Conservation (phyloP, 1,284 basidiomycete genomes). For the Mycocalia duriaeana region DNA sequence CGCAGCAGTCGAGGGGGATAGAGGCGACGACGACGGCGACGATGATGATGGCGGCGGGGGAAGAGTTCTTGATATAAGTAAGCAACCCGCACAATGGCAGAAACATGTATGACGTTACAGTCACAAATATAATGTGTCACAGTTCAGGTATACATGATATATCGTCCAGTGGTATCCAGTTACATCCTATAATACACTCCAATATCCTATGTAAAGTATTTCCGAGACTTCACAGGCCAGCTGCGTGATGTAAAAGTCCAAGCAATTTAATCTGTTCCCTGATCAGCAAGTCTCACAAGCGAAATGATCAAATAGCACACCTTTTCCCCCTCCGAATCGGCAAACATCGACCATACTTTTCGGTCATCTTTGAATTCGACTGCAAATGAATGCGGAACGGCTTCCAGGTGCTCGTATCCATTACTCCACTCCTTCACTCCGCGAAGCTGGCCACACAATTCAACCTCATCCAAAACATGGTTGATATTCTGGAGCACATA, state of each 20-base stretch:
- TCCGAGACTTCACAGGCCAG: conserved; percentile 27
- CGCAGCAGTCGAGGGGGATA: conserved; percentile 19
- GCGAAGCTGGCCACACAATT: conserved; percentile 40
- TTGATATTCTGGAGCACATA: conserved; percentile 40
- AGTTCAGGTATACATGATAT: too few relatives aligned
- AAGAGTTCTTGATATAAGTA: too few relatives aligned
- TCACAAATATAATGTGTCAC: too few relatives aligned
- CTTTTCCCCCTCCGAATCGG: conserved; percentile 68
- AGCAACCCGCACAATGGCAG: too few relatives aligned
- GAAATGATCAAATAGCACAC: conserved; percentile 26
- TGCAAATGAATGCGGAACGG: conserved; percentile 67
- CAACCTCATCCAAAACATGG: conserved; percentile 43
- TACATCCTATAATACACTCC: too few relatives aligned
- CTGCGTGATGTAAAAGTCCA: conserved; percentile 37
- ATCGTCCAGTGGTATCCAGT: too few relatives aligned
- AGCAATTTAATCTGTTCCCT: conserved; percentile 34
- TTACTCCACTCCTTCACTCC: conserved; percentile 63
- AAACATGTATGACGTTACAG: too few relatives aligned
- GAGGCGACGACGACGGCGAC: background rate
- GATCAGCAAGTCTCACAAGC: conserved; percentile 3
- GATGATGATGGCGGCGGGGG: too few relatives aligned
- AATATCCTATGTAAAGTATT: too few relatives aligned
- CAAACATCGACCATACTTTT: conserved; percentile 54
- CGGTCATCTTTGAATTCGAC: conserved; percentile 52
- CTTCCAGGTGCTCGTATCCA: conserved; percentile 67